These are phyloP conservation scores for Lipomyces starkeyi DNA, from an alignment of 805 yeast genomes.

Conservation along the genomic window DNA sequence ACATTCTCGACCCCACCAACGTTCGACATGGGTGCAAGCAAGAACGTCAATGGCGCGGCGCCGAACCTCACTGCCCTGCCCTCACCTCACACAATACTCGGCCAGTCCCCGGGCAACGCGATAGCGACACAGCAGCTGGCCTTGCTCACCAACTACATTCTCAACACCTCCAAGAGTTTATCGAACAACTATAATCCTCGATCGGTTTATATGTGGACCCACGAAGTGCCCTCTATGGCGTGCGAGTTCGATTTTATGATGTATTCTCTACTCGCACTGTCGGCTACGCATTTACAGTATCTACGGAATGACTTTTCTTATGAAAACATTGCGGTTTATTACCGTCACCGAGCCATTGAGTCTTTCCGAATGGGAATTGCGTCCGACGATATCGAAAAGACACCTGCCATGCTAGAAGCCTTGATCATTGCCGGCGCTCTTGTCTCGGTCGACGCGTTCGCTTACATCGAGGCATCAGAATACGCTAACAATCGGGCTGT, in stretches of 20 bases:
- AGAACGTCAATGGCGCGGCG: conserved; percentile 29
- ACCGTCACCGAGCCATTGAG: conserved; percentile 36
- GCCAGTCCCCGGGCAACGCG: conserved; percentile 18
- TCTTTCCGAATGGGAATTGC: conserved; percentile 27
- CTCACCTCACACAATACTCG: conserved; percentile 31
- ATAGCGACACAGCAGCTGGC: conserved; percentile 36
- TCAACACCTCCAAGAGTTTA: conserved; percentile 31
- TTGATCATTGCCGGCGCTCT: conserved; percentile 35
- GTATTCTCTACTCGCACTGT: conserved; percentile 36
- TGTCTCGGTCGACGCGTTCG: conserved; percentile 35
- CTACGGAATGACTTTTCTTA: conserved; percentile 32
- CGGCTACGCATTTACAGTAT: conserved; percentile 36
- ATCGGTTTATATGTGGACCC: conserved; percentile 38
- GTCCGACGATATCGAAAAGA: conserved; percentile 25
- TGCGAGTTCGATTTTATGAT: conserved; percentile 35
- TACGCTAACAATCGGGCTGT: conserved; percentile 28
- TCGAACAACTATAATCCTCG: conserved; percentile 35
- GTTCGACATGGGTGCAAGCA: conserved; percentile 18
- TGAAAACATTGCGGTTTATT: conserved; percentile 32
- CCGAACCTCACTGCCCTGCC: conserved; percentile 35
- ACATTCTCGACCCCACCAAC: conserved; percentile 35
- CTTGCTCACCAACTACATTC: conserved; percentile 31
- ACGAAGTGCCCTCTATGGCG: conserved; percentile 37
- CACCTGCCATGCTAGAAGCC: conserved; percentile 33
- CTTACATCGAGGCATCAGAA: conserved; percentile 31